A percentile compares a stretch with the other conserved stretches of the same genome.
phyloP scores from a whole-genome alignment of 1,284 basidiomycete species.

The Flammula alnicola region DNA sequence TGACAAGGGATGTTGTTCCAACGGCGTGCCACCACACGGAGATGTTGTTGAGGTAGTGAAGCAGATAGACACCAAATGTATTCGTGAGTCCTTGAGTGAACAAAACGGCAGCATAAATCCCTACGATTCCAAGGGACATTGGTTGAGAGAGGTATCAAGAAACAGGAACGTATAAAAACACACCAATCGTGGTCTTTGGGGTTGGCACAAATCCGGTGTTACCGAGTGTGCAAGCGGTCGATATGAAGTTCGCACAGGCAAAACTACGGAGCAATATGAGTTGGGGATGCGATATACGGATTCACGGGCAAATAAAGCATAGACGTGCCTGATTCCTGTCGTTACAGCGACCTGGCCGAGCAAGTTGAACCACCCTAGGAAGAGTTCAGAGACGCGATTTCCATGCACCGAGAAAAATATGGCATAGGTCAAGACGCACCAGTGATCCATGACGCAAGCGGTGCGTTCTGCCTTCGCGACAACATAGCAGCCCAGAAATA shows the following conservation, averaged over 20 bases:
- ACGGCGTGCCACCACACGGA: constrained; percentile 76
- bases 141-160: not conserved
- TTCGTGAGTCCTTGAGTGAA: constrained; percentile 70
- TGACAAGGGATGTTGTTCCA: constrained; percentile 67
- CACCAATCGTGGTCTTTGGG: constrained; percentile 63
- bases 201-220: constrained; percentile 58
- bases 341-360: constrained; percentile 79
- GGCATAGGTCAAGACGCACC: constrained; percentile 39
- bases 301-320: not conserved
- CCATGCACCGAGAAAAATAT: not conserved
- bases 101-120: constrained; percentile 72
- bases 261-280: constrained; percentile 47
- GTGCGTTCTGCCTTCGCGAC: constrained; percentile 54
- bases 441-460: constrained; percentile 72
- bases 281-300: not conserved
- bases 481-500: constrained; percentile 81
- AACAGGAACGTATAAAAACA: not conserved
- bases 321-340: constrained; percentile 68
- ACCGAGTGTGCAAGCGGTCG: constrained; percentile 62
- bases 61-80: constrained; percentile 69
- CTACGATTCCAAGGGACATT: constrained; percentile 22
- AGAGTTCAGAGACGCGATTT: not conserved
- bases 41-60: constrained; percentile 71
- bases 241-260: constrained; percentile 71
- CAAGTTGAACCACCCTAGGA: constrained; percentile 72